Conservation (phyloP, 2,329 filamentous ascomycete genomes). For the Fusarium sp. region DNA sequence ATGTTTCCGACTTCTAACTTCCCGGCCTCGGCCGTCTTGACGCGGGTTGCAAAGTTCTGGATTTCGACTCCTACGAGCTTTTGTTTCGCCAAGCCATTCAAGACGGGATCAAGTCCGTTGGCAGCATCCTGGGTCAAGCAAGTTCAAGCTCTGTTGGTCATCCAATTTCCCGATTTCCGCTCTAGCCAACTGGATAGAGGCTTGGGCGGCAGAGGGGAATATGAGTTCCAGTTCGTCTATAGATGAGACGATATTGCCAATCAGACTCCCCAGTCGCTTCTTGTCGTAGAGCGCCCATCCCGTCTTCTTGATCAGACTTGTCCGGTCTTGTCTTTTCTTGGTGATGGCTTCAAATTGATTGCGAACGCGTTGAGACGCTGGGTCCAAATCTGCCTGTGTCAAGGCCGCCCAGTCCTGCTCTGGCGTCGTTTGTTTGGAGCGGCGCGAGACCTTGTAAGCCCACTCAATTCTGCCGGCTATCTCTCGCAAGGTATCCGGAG, state of each 20-base stretch:
- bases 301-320: slow-evolving; percentile 7
- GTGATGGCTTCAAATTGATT: not conserved
- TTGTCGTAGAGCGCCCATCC: slow-evolving; percentile 17
- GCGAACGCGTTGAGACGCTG: not conserved
- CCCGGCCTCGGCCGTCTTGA: not conserved
- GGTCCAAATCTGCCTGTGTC: not conserved
- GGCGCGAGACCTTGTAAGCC: not conserved
- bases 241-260: slow-evolving; percentile 29
- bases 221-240: not conserved
- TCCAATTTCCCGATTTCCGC: not conserved
- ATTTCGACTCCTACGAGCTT: not conserved
- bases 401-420: not conserved
- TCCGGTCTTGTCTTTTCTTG: not conserved
- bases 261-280: slow-evolving; percentile 34
- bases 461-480: not conserved
- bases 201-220: not conserved
- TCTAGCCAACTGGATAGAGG: not conserved
- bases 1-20: not conserved
- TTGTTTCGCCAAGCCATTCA: not conserved
- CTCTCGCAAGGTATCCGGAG: not conserved
- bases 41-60: not conserved
- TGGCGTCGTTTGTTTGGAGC: not conserved
- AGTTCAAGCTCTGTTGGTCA: not conserved
- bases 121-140: not conserved
- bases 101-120: not conserved